phyloP scores from a whole-genome alignment of 2,329 filamentous ascomycete genomes.

The Bipolaris zeicola region DNA sequence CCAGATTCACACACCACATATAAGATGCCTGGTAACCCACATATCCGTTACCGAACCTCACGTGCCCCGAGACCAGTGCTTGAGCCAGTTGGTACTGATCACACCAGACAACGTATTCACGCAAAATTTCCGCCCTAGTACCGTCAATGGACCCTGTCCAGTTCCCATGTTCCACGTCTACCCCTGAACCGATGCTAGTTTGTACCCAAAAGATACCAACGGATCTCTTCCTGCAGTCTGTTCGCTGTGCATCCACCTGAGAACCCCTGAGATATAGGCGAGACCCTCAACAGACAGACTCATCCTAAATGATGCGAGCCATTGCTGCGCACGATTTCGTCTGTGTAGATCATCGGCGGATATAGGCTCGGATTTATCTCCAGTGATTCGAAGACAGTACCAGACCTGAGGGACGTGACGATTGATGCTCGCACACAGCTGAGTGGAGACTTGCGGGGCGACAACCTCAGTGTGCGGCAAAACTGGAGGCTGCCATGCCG shows the following conservation, averaged over 20 bases:
- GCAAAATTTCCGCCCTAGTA: neutral
- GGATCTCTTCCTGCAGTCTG: conserved; percentile 1
- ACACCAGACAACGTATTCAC: no score
- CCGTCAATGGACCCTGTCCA: neutral
- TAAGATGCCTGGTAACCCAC: no score
- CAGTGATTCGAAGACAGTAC: neutral
- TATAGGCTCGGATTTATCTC: neutral
- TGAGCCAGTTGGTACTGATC: no score
- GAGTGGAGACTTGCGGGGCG: neutral
- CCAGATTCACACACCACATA: no score
- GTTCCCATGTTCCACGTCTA: no score
- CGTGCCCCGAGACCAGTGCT: no score
- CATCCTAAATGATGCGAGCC: conserved; percentile 3
- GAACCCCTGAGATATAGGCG: neutral
- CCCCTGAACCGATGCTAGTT: no score
- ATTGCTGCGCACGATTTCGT: neutral
- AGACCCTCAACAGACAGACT: conserved; percentile 4
- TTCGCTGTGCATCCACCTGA: conserved; percentile 1
- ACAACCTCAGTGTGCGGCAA: neutral
- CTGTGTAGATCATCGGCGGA: neutral
- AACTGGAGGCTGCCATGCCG: neutral
- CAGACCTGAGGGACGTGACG: conserved; percentile 2
- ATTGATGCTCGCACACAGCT: conserved; percentile 6
- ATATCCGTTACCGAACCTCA: no score
- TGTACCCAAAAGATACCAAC: neutral